Percentiles rank a stretch among this genome's conserved stretches.
Conservation (phyloP, 768 basidiomycete species). For the Amanita subjunquillea region DNA sequence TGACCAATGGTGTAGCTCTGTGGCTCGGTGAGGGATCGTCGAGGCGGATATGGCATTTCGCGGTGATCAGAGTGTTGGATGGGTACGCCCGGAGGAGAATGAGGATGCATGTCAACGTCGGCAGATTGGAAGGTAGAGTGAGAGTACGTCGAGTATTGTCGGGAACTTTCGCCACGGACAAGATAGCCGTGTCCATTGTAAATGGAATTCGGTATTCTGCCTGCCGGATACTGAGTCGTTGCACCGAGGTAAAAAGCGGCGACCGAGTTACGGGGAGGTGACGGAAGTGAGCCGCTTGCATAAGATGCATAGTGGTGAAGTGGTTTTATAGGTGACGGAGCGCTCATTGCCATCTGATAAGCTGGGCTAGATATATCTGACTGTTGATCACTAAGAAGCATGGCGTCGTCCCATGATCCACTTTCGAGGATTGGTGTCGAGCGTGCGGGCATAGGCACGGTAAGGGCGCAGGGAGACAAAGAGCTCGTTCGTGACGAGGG, state of each 20-base stretch:
- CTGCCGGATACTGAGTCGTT: slow-evolving; percentile 33
- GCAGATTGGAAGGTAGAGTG: slow-evolving; percentile 35
- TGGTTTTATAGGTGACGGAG: slow-evolving; percentile 37
- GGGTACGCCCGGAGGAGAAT: slow-evolving; percentile 27
- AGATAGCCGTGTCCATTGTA: slow-evolving; percentile 39
- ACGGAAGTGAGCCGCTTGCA: slow-evolving; percentile 24
- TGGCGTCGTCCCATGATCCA: slow-evolving; percentile 44
- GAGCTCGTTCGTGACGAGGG: slow-evolving; percentile 49
- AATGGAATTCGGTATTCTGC: slow-evolving; percentile 36
- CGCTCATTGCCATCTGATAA: slow-evolving; percentile 35
- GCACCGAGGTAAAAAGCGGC: slow-evolving; percentile 30
- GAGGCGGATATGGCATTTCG: slow-evolving; percentile 42
- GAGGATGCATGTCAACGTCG: slow-evolving; percentile 30
- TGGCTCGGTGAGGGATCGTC: slow-evolving; percentile 49
- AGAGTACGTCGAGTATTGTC: slow-evolving; percentile 44
- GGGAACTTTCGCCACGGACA: slow-evolving; percentile 29
- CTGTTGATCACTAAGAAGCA: slow-evolving; percentile 39
- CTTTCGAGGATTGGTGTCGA: slow-evolving; percentile 38
- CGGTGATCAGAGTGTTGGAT: slow-evolving; percentile 27
- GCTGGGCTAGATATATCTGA: slow-evolving; percentile 28
- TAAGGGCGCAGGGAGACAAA: slow-evolving; percentile 47
- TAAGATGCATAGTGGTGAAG: slow-evolving; percentile 32
- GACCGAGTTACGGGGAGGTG: slow-evolving; percentile 32
- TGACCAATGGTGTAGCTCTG: slow-evolving; percentile 40
- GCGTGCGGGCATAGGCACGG: slow-evolving; percentile 38